These are phyloP conservation scores for Carex sylvatica DNA, from an alignment of 202 grass and related monocot species.

Conservation along the genomic window DNA sequence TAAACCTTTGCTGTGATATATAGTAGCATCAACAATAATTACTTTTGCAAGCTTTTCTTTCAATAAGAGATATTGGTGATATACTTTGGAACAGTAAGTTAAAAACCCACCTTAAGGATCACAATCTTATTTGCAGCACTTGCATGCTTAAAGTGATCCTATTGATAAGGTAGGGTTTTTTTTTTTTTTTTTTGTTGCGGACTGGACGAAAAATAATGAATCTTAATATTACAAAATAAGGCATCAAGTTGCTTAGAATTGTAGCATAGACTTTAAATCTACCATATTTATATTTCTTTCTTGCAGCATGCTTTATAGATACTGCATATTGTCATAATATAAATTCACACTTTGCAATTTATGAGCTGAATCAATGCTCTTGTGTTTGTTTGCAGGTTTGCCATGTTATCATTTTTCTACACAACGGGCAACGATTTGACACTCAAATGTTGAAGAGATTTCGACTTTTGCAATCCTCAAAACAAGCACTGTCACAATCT, in stretches of 20 bases:
- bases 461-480: constrained; percentile 74
- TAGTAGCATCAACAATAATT: neutral
- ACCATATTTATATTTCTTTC: neutral
- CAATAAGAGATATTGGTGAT: too few relatives aligned
- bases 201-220: neutral
- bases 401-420: constrained; percentile 87
- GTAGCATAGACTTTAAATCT: neutral
- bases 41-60: too few relatives aligned
- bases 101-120: too few relatives aligned
- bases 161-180: neutral
- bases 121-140: too few relatives aligned
- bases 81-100: too few relatives aligned
- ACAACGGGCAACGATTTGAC: constrained; percentile 61
- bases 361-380: constrained; percentile 13
- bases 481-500: constrained; percentile 72
- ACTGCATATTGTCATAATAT: neutral
- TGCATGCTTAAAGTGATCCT: too few relatives aligned
- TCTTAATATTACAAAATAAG: neutral
- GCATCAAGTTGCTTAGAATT: neutral
- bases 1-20: neutral
- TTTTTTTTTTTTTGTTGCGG: neutral
- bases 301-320: neutral
- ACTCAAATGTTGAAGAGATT: constrained; percentile 73
- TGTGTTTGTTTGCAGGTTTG: constrained; percentile 56
- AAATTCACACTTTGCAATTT: neutral